These are phyloP conservation scores for Collybia nuda DNA, from an alignment of 768 basidiomycete species.

Conservation along the genomic window DNA sequence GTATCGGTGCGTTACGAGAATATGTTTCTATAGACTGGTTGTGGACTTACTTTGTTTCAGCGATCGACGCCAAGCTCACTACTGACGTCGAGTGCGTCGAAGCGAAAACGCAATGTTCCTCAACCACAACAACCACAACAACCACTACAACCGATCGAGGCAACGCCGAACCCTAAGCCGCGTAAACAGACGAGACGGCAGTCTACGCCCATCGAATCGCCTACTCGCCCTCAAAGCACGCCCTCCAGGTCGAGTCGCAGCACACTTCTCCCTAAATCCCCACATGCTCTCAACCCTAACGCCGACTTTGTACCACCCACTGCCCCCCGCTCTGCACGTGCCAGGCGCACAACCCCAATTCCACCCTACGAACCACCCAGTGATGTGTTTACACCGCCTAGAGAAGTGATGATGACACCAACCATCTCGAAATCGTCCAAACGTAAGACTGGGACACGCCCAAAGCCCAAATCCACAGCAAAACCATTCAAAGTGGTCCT, in stretches of 20 bases:
- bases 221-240: constrained; percentile 22
- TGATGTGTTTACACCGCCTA: constrained; percentile 72
- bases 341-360: constrained; percentile 52
- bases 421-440: constrained; percentile 37
- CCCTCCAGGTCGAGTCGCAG: constrained; percentile 21
- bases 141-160: constrained; percentile 28
- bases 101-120: constrained; percentile 38
- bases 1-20: constrained; percentile 18
- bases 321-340: constrained; percentile 21
- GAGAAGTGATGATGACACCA: constrained; percentile 53
- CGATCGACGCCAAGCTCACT: constrained; percentile 8
- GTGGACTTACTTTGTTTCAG: constrained; percentile 14
- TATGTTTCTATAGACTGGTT: constrained; percentile 7
- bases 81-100: constrained; percentile 20
- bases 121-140: constrained; percentile 18
- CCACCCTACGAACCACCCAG: constrained; percentile 64
- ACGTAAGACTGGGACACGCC: constrained; percentile 17
- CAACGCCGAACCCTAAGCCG: constrained; percentile 62
- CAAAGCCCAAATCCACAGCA: constrained; percentile 12
- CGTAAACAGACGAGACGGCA: constrained; percentile 42
- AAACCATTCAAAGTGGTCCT: constrained; percentile 17
- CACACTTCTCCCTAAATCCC: constrained; percentile 31
- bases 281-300: constrained; percentile 46
- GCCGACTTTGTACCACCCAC: constrained; percentile 38
- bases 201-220: constrained; percentile 19